These are phyloP conservation scores for Chaetoscypha palmicola DNA, from an alignment of 2,329 filamentous ascomycete species.

Conservation along the genomic window DNA sequence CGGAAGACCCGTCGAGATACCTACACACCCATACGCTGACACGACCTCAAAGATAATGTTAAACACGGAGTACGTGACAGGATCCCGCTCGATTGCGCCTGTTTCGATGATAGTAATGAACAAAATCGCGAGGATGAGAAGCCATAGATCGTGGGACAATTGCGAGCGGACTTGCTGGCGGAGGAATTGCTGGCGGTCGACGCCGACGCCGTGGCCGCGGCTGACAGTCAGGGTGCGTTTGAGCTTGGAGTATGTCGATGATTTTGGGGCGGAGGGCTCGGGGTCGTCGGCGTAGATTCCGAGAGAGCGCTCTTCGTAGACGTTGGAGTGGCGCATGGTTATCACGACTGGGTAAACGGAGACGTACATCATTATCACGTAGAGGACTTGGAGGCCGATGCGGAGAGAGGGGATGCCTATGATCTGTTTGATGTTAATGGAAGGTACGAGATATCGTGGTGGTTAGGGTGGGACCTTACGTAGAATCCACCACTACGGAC, in stretches of 20 bases:
- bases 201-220: slow-evolving; percentile 1
- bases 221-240: slow-evolving; percentile 7
- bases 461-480: slow-evolving; percentile 31
- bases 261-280: slow-evolving; percentile 4
- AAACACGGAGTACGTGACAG: slow-evolving; percentile 48
- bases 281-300: slow-evolving; percentile 43
- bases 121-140: slow-evolving; percentile 53
- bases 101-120: slow-evolving; percentile 55
- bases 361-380: slow-evolving; percentile 61
- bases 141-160: slow-evolving; percentile 61
- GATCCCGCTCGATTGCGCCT: slow-evolving; percentile 44
- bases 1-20: slow-evolving; percentile 50
- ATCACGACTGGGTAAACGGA: slow-evolving; percentile 57
- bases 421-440: slow-evolving; percentile 2
- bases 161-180: slow-evolving; percentile 51
- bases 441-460: neutral
- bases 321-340: slow-evolving; percentile 61
- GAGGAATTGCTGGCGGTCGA: slow-evolving; percentile 19
- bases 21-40: slow-evolving; percentile 55
- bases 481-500: slow-evolving; percentile 62
- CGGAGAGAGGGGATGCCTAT: slow-evolving; percentile 49
- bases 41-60: slow-evolving; percentile 54
- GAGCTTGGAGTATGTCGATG: slow-evolving; percentile 7
- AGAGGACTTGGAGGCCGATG: slow-evolving; percentile 52
- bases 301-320: slow-evolving; percentile 63